Percentiles rank a stretch among this genome's conserved stretches.
Evolutionary conservation across 495 filamentous ascomycete genomes (phyloP).

Genomic region (Tuber brumale): DNA sequence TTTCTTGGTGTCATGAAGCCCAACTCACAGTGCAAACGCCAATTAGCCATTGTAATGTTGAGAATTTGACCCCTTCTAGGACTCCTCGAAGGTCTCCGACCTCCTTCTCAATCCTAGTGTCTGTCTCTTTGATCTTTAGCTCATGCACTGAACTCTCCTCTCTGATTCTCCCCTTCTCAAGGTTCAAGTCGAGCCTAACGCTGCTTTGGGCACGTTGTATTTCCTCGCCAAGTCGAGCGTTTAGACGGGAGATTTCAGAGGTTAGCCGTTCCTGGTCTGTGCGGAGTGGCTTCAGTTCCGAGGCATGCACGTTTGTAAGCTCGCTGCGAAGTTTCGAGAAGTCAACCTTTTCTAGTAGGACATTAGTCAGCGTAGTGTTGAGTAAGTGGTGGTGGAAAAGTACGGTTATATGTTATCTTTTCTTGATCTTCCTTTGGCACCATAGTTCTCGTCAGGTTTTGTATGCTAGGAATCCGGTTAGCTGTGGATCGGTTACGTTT

Average conservation of each 20-base stretch:
- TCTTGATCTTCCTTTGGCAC: constrained; percentile 89
- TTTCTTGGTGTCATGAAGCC: not conserved
- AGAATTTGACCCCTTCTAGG: constrained; percentile 95
- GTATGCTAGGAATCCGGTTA: constrained; percentile 55
- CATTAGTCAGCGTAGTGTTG: not conserved
- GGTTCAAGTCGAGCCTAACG: constrained; percentile 83
- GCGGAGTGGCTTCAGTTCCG: constrained; percentile 78
- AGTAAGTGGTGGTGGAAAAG: not conserved
- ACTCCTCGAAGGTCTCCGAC: constrained; percentile 83
- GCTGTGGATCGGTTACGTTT: not conserved
- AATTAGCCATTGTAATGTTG: constrained; percentile 96
- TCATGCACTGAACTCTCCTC: constrained; percentile 97
- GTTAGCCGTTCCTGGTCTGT: constrained; percentile 86
- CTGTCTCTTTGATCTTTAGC: constrained; percentile 97
- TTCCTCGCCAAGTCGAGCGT: constrained; percentile 81
- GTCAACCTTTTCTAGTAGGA: constrained; percentile 70
- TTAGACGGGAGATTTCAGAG: constrained; percentile 90
- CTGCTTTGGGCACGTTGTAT: constrained; percentile 87
- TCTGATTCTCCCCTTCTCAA: constrained; percentile 93
- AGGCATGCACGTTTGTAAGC: constrained; percentile 80
- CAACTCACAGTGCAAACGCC: constrained; percentile 72
- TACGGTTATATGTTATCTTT: constrained; percentile 77
- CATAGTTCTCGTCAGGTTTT: constrained; percentile 97
- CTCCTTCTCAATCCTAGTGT: constrained; percentile 97
- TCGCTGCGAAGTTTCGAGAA: constrained; percentile 98